phyloP scores from a whole-genome alignment of 768 basidiomycete genomes.

The Goffeauzyma gilvescens region DNA sequence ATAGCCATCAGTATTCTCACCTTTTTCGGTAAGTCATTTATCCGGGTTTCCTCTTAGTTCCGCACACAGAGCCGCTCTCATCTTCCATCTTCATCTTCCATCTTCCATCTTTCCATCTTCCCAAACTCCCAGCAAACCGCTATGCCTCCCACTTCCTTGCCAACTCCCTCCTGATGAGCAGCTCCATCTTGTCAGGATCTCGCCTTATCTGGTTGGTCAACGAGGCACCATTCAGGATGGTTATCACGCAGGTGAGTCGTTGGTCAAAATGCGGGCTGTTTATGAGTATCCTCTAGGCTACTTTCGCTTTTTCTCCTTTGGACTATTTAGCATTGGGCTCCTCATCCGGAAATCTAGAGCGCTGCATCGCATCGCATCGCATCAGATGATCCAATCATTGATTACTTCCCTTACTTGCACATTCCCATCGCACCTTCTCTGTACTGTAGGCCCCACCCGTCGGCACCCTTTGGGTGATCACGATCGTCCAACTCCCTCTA shows the following conservation, averaged over 20 bases:
- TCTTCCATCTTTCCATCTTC: too few relatives aligned
- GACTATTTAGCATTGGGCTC: neutral
- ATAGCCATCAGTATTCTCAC: slow-evolving; percentile 22
- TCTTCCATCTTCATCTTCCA: too few relatives aligned
- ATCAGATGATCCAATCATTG: neutral
- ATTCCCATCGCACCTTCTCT: neutral
- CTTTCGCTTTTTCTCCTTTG: too few relatives aligned
- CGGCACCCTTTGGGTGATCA: slow-evolving; percentile 29
- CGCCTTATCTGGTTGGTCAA: slow-evolving; percentile 30
- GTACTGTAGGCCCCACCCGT: slow-evolving; percentile 23
- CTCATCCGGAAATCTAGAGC: too few relatives aligned
- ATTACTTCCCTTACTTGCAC: neutral
- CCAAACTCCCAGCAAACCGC: slow-evolving; percentile 14
- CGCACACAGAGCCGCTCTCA: slow-evolving; percentile 9
- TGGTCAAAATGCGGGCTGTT: too few relatives aligned
- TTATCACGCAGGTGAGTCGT: slow-evolving; percentile 24
- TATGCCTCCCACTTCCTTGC: slow-evolving; percentile 18
- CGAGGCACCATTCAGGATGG: slow-evolving; percentile 21
- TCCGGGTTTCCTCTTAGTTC: neutral
- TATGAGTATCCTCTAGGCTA: too few relatives aligned
- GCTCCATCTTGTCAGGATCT: slow-evolving; percentile 18
- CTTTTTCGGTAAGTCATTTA: slow-evolving; percentile 19
- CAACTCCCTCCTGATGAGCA: slow-evolving; percentile 17
- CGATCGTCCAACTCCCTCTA: slow-evolving; percentile 27
- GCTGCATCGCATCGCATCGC: too few relatives aligned